Percentiles rank a stretch among this genome's conserved stretches.
Evolutionary conservation across 441 rosid species (phyloP).

Genomic region (Melastoma candidum): DNA sequence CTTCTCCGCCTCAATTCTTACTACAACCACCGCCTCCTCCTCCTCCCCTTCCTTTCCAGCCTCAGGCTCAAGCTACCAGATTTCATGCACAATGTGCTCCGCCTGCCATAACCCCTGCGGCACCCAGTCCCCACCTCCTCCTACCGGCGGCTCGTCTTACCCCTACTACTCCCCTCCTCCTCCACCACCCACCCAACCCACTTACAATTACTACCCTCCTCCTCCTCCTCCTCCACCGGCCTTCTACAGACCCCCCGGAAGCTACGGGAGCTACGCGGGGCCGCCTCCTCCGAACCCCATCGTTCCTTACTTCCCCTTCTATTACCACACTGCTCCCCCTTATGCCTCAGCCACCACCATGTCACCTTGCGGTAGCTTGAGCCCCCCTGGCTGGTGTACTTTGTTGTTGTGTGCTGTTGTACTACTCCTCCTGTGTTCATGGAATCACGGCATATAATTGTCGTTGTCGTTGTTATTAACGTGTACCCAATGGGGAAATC

Average conservation of each 20-base stretch:
- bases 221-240: conserved; percentile 7
- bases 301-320: conserved; percentile 16
- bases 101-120: conserved; percentile 61
- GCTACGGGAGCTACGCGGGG: background rate
- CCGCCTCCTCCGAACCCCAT: conserved; percentile 18
- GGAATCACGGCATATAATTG: too few species aligned
- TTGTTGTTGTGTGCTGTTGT: too few species aligned
- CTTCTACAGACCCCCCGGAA: background rate
- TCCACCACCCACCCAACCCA: conserved; percentile 37
- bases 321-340: conserved; percentile 13
- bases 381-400: too few species aligned
- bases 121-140: conserved; percentile 26
- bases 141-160: conserved; percentile 4
- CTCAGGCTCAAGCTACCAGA: conserved; percentile 38
- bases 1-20: too few species aligned
- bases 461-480: too few species aligned
- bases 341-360: background rate
- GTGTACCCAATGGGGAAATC: too few species aligned
- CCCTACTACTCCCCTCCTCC: background rate
- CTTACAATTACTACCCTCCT: conserved; percentile 8
- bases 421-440: too few species aligned
- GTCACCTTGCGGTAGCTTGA: too few species aligned
- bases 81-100: conserved; percentile 86
- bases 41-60: conserved; percentile 6
- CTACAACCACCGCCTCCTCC: conserved; percentile 1